Percentiles rank a stretch among this genome's conserved stretches.
Evolutionary conservation across 805 yeast genomes (phyloP).

Genomic region (Saccharomycopsis malanga): DNA sequence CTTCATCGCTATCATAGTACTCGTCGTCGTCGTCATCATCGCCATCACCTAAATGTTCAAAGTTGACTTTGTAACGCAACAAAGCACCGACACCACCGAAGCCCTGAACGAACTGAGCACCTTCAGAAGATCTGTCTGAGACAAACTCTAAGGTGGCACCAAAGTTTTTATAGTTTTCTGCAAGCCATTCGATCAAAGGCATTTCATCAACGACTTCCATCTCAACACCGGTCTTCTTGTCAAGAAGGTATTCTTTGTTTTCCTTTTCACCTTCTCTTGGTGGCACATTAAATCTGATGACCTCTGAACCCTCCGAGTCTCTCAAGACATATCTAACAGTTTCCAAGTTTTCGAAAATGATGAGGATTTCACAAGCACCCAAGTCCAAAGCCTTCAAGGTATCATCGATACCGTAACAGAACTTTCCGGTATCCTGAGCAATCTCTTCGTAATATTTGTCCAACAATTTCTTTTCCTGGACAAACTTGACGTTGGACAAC

Average conservation of each 20-base stretch:
- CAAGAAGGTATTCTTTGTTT: constrained; percentile 69
- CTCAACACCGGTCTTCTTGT: constrained; percentile 82
- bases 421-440: constrained; percentile 93
- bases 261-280: constrained; percentile 38
- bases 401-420: constrained; percentile 96
- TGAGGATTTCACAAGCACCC: constrained; percentile 91
- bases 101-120: constrained; percentile 96
- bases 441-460: constrained; percentile 93
- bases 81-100: constrained; percentile 99
- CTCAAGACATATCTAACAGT: constrained; percentile 76
- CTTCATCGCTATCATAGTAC: constrained; percentile 29
- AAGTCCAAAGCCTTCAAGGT: constrained; percentile 93
- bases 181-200: constrained; percentile 92
- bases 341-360: constrained; percentile 89
- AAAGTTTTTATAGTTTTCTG: constrained; percentile 87
- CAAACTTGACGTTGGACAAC: constrained; percentile 91
- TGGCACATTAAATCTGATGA: constrained; percentile 67
- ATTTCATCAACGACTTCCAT: constrained; percentile 84
- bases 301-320: constrained; percentile 73
- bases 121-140: constrained; percentile 94
- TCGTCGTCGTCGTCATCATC: constrained; percentile 31
- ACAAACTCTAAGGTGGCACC: constrained; percentile 97
- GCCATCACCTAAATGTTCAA: constrained; percentile 84
- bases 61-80: constrained; percentile 92
- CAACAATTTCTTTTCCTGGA: constrained; percentile 95